Conservation (phyloP, 1,139 yeast species). For the Casaregolazyma lundiana region DNA sequence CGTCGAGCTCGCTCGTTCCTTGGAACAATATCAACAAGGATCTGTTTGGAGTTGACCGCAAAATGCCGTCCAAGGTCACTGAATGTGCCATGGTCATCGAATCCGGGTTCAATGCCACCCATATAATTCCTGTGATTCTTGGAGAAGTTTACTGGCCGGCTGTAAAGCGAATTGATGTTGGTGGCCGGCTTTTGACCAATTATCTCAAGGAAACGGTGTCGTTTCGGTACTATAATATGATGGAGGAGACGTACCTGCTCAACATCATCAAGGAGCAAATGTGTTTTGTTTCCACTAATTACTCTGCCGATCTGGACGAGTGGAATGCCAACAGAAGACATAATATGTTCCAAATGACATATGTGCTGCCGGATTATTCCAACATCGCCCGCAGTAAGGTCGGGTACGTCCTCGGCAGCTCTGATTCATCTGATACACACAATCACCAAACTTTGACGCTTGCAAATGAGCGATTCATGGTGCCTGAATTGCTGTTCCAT, state of each 20-base stretch:
- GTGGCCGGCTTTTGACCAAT: slow-evolving; percentile 82
- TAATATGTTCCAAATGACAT: slow-evolving; percentile 46
- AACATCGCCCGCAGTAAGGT: slow-evolving; percentile 49
- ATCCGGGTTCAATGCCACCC: slow-evolving; percentile 82
- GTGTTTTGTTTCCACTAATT: slow-evolving; percentile 68
- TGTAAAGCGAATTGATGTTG: slow-evolving; percentile 69
- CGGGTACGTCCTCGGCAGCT: slow-evolving; percentile 52
- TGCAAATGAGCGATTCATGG: slow-evolving; percentile 77
- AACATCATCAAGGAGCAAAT: slow-evolving; percentile 82
- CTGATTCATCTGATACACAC: slow-evolving; percentile 21
- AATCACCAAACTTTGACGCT: slow-evolving; percentile 57
- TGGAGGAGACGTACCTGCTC: slow-evolving; percentile 82
- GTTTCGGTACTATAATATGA: slow-evolving; percentile 87
- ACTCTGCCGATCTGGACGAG: slow-evolving; percentile 47
- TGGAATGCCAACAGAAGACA: slow-evolving; percentile 30
- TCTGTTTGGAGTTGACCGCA: slow-evolving; percentile 10
- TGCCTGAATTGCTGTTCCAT: slow-evolving; percentile 82
- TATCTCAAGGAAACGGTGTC: slow-evolving; percentile 78
- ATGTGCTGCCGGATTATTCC: slow-evolving; percentile 82
- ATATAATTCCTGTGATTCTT: slow-evolving; percentile 78
- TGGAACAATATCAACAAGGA: slow-evolving; percentile 38
- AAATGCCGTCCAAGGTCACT: slow-evolving; percentile 28
- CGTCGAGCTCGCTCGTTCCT: slow-evolving; percentile 68
- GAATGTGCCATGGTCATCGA: slow-evolving; percentile 82
- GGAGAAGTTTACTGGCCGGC: slow-evolving; percentile 79